These are phyloP conservation scores for Hirschfeldia incana DNA, from an alignment of 345 rosid genomes.

Conservation along the genomic window DNA sequence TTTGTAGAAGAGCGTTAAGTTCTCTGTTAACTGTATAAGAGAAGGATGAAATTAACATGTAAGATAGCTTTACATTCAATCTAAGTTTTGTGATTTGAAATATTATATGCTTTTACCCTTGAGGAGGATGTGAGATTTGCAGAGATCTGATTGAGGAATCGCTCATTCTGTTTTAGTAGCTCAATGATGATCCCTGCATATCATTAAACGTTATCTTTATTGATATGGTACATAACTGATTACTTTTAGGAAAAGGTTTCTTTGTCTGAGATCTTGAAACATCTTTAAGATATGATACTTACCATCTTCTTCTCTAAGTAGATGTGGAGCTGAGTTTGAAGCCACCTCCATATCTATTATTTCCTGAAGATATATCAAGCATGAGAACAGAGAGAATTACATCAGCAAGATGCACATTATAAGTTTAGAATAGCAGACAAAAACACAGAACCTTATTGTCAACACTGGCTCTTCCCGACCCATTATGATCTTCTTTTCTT, in stretches of 20 bases:
- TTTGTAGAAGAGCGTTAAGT: conserved; percentile 44
- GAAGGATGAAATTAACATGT: neutral
- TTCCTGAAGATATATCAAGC: conserved; percentile 10
- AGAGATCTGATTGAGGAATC: conserved; percentile 49
- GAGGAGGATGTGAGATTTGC: neutral
- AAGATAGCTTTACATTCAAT: neutral
- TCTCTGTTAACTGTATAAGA: conserved; percentile 46
- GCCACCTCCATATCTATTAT: conserved; percentile 8
- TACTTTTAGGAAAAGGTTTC: neutral
- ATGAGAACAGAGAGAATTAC: too few relatives aligned
- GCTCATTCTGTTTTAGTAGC: conserved; percentile 63
- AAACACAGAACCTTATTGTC: neutral
- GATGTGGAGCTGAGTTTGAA: conserved; percentile 5
- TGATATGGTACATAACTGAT: neutral
- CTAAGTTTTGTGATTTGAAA: neutral
- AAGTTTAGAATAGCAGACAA: neutral
- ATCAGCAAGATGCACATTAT: neutral
- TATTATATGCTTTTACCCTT: neutral
- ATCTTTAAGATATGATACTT: neutral
- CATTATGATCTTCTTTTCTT: conserved; percentile 66
- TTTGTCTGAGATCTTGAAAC: neutral
- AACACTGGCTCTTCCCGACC: conserved; percentile 36
- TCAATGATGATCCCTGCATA: conserved; percentile 39
- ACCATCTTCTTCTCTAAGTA: conserved; percentile 9
- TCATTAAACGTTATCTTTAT: neutral